A percentile compares a stretch with the other conserved stretches of the same genome.
These are phyloP conservation scores for Ilyonectria robusta DNA, from an alignment of 2,329 filamentous ascomycete genomes.

Conservation along the genomic window DNA sequence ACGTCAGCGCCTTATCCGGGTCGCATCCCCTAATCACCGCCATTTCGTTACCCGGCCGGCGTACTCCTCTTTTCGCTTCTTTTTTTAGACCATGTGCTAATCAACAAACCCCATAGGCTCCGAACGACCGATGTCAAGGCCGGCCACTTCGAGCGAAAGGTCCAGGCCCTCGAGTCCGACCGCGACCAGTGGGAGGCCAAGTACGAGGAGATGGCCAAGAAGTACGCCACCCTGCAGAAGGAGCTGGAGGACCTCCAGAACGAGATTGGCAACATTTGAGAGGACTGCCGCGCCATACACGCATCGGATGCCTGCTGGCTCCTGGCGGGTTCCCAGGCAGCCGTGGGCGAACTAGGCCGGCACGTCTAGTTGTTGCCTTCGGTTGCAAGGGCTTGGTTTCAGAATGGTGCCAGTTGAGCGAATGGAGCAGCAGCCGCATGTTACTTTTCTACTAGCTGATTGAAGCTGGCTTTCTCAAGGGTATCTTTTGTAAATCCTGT, in stretches of 20 bases:
- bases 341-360: constrained; percentile 23
- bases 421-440: constrained; percentile 49
- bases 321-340: constrained; percentile 38
- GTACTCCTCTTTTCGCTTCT: constrained; percentile 14
- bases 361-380: constrained; percentile 39
- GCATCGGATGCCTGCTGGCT: constrained; percentile 41
- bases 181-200: constrained; percentile 97
- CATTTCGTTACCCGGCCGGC: constrained; percentile 35
- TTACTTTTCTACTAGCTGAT: constrained; percentile 51
- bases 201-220: constrained; percentile 97
- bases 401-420: constrained; percentile 47
- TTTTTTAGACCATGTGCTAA: constrained; percentile 32
- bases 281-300: constrained; percentile 31
- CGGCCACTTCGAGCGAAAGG: constrained; percentile 99
- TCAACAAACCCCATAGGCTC: constrained; percentile 72
- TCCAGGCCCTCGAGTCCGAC: constrained; percentile 92
- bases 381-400: constrained; percentile 42
- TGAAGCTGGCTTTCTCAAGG: constrained; percentile 47
- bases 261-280: constrained; percentile 94
- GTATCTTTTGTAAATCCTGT: constrained; percentile 51
- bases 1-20: constrained; percentile 58
- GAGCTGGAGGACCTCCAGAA: constrained; percentile 91
- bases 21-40: constrained; percentile 38
- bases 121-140: constrained; percentile 99
- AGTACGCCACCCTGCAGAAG: constrained; percentile 86